Base-by-base conservation (phyloP, 192 early-diverging fungal species). In the Chytriomyces confervae region DNA sequence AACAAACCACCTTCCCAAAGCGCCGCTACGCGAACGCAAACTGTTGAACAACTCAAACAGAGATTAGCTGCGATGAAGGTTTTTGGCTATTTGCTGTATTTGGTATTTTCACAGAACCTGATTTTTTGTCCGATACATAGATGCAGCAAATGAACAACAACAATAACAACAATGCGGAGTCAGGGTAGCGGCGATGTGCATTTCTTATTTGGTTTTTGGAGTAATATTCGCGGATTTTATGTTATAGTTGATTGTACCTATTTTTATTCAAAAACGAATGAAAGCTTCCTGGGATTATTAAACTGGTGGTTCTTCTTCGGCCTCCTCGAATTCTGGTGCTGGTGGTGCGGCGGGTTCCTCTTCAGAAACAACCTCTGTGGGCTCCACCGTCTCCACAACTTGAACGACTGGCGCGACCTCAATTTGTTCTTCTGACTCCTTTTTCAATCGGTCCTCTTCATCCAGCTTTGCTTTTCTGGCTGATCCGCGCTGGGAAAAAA, bases 41-140 rank as follows among this genome's bases (percentile, higher is more conserved):
- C 90, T 24, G 91, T 92, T 7, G 86, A 87, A 18, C 79, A 88
- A 23, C 79, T 93, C 61, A 93, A 91, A 76, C 90, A 93, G 77
- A 60, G 89, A 68, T 77, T 93, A 16, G 92, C 89, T 0, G 81
- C 79, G 44, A 92, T 93, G 90, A 93, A 74, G 61, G 72, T 74
- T 61, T 62, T n/a, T 23, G 27, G 7, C 45, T 62, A 62, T 43
- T 62, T 44, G n/a, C 44, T n/a, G 16, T 16, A 6, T 9, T 36
- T 8, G 9, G 43, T 72, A 2, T 2, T 72, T n/a, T n/a, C 16
- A 57, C 20, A 5, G 53, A 57, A 6, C 51, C 2, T 60, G 8
- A 36, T 36, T 36, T 36, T 36, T 36, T 36, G 1, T 36, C 36
- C 3, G 36, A 36, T 36, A 11, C 9, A 2, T 44, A 72, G 69